A percentile compares a stretch with the other conserved stretches of the same genome.
Conservation (phyloP, 2,329 filamentous ascomycete species). For the Verticillium klebahnii region DNA sequence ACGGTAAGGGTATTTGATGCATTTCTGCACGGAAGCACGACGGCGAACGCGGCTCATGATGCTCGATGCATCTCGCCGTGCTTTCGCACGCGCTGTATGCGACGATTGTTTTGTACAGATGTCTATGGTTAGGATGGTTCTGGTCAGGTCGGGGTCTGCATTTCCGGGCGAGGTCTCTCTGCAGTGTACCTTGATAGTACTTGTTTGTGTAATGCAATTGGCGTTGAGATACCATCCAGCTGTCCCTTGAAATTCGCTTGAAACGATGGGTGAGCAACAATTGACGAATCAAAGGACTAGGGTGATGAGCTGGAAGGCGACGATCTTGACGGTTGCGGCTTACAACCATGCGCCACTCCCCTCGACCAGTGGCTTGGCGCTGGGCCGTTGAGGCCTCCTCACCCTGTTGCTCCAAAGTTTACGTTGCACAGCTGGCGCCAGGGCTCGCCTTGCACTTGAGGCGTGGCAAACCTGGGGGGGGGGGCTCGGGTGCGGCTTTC, state of each 20-base stretch:
- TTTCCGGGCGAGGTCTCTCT: background rate
- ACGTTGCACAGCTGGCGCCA: background rate
- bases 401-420: background rate
- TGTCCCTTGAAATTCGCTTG: background rate
- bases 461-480: background rate
- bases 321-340: background rate
- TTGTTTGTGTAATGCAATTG: background rate
- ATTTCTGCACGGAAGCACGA: background rate
- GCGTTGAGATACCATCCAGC: background rate
- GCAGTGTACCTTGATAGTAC: background rate
- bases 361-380: background rate
- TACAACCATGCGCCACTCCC: background rate
- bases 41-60: background rate
- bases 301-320: background rate
- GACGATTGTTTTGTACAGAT: background rate
- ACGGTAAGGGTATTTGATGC: slow-evolving; percentile 5
- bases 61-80: background rate
- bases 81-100: background rate
- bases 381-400: background rate
- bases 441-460: background rate
- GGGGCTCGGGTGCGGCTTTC: background rate
- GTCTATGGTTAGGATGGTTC: background rate
- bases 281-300: background rate
- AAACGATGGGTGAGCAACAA: background rate
- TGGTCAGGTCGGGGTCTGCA: background rate